Evolutionary conservation across 345 rosid genomes (phyloP).

Genomic region (Combretum micranthum): DNA sequence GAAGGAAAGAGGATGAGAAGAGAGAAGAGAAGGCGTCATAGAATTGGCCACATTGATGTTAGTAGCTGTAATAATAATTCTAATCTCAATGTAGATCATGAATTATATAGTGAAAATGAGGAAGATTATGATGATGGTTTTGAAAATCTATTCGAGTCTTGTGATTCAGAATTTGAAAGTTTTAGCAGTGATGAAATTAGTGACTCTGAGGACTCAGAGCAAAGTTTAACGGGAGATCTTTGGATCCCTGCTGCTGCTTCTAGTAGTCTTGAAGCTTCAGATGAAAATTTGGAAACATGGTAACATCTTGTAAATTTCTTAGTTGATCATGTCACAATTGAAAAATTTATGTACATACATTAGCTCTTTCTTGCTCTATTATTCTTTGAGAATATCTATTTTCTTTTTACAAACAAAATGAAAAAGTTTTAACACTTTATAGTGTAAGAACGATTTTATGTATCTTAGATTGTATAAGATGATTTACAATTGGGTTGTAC

Average conservation of each 20-base stretch:
- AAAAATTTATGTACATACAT: too few species aligned
- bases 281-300: conserved; percentile 37
- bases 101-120: conserved; percentile 10
- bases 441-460: too few species aligned
- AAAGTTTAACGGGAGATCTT: conserved; percentile 26
- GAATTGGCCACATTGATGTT: conserved; percentile 1
- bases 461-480: too few species aligned
- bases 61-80: conserved; percentile 13
- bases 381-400: too few species aligned
- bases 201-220: conserved; percentile 7
- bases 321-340: too few species aligned
- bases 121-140: conserved; percentile 63
- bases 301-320: conserved; percentile 12
- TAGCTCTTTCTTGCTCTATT: too few species aligned
- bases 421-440: too few species aligned
- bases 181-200: conserved; percentile 9
- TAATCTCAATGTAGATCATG: conserved; percentile 11
- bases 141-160: conserved; percentile 58
- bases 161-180: conserved; percentile 42
- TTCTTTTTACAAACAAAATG: too few species aligned
- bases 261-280: conserved; percentile 9
- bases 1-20: conserved; percentile 68
- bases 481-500: too few species aligned
- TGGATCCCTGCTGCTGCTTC: conserved; percentile 44
- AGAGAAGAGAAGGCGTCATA: conserved; percentile 34